Evolutionary conservation across 768 basidiomycete genomes (phyloP).

Genomic region (Lentinula guzmanii): DNA sequence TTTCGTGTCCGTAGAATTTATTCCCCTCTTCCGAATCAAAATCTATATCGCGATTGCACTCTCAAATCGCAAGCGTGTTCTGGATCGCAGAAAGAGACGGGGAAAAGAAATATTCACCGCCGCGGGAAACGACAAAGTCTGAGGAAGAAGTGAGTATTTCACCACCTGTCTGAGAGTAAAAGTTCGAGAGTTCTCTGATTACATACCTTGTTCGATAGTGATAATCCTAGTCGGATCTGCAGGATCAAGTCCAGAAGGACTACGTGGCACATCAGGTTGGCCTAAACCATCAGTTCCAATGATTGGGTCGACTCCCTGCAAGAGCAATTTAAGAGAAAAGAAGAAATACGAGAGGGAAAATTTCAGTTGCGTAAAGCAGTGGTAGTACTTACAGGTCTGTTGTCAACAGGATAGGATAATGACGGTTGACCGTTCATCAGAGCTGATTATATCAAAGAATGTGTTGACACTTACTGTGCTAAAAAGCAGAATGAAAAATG

Average conservation of each 20-base stretch:
- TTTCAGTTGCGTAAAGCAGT: neutral
- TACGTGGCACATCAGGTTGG: neutral
- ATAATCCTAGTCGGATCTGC: neutral
- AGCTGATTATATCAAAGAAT: no score
- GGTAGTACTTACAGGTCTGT: neutral
- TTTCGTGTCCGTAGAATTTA: no score
- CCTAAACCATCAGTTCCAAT: constrained; percentile 3
- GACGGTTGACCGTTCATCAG: no score
- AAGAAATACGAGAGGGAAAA: neutral
- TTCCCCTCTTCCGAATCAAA: no score
- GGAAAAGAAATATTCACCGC: constrained; percentile 25
- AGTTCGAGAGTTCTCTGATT: neutral
- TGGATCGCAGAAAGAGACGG: constrained; percentile 21
- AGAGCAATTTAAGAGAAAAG: neutral
- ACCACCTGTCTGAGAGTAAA: neutral
- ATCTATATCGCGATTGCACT: no score
- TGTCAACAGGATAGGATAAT: neutral
- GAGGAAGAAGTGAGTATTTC: neutral
- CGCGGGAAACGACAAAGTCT: constrained; percentile 19
- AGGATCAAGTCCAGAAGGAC: constrained; percentile 8
- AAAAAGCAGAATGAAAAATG: no score
- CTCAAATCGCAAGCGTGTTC: neutral
- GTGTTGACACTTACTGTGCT: no score
- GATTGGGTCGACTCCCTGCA: constrained; percentile 10
- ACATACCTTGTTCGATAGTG: constrained; percentile 6